A percentile compares a stretch with the other conserved stretches of the same genome.
Conservation (phyloP, 495 filamentous ascomycete genomes). For the Filosporella fistucella region DNA sequence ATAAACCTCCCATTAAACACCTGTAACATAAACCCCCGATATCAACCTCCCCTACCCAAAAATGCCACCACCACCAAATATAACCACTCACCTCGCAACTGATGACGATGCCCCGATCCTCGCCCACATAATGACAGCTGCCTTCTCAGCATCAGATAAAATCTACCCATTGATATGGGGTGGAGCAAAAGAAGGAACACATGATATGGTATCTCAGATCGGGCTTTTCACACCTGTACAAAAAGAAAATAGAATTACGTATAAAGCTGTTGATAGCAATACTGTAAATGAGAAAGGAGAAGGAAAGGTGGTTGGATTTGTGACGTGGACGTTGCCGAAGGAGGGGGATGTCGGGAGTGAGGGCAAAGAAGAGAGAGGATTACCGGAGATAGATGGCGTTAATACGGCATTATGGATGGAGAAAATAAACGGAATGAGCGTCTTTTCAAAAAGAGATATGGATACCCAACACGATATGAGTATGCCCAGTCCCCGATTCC, state of each 20-base stretch:
- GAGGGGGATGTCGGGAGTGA: not conserved
- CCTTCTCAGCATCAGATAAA: constrained; percentile 5
- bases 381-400: constrained; percentile 4
- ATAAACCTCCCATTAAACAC: no score
- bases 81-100: not conserved
- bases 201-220: constrained; percentile 1
- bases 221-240: constrained; percentile 8
- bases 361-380: not conserved
- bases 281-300: no score
- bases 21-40: no score
- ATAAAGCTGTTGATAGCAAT: constrained; percentile 1
- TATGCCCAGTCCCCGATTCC: not conserved
- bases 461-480: constrained; percentile 4
- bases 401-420: constrained; percentile 6
- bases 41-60: no score
- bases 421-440: not conserved
- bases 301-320: constrained; percentile 3
- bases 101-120: constrained; percentile 2
- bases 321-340: constrained; percentile 1
- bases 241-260: constrained; percentile 1
- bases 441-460: not conserved
- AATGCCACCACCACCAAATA: no score
- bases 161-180: constrained; percentile 12
- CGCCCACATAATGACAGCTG: constrained; percentile 6
- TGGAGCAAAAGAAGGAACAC: not conserved